Conservation (phyloP, 2,329 filamentous ascomycete genomes). For the Plenodomus biglobosus region DNA sequence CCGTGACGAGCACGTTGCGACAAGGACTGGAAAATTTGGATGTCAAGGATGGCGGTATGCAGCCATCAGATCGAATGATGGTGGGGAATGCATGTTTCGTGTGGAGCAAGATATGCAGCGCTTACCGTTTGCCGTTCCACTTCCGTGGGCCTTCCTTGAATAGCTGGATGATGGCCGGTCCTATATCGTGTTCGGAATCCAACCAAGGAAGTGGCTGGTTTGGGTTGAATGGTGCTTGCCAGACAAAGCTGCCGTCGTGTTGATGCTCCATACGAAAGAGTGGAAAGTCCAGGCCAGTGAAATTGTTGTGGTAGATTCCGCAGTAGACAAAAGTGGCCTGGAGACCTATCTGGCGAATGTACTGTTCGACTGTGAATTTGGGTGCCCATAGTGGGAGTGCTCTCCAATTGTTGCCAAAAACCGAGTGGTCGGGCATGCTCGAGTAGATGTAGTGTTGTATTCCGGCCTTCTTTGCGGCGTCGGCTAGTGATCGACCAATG, state of each 20-base stretch:
- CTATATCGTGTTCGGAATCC: constrained; percentile 94
- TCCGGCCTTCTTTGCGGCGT: constrained; percentile 80
- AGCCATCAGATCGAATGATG: constrained; percentile 23
- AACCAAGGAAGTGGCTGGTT: constrained; percentile 90
- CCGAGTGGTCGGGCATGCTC: constrained; percentile 92
- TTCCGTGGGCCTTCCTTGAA: constrained; percentile 89
- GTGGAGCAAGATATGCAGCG: constrained; percentile 27
- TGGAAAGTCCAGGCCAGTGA: constrained; percentile 88
- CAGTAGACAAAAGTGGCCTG: constrained; percentile 93
- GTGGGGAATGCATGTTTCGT: constrained; percentile 24
- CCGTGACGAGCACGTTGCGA: constrained; percentile 8
- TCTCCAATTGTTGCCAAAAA: constrained; percentile 75
- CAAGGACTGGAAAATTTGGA: constrained; percentile 12
- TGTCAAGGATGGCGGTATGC: constrained; percentile 11
- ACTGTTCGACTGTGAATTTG: constrained; percentile 91
- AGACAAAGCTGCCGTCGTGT: constrained; percentile 80
- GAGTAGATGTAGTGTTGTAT: constrained; percentile 94
- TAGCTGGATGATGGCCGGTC: constrained; percentile 86
- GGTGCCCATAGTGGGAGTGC: constrained; percentile 86
- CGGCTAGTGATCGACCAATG: constrained; percentile 84
- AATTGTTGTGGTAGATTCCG: constrained; percentile 99
- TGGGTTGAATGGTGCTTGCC: constrained; percentile 92
- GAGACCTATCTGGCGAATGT: constrained; percentile 78
- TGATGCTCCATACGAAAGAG: constrained; percentile 94
- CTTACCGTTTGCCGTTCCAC: constrained; percentile 74